Evolutionary conservation across 371 early-diverging fungal species (phyloP), one percentile per base, ranked within the genome.

Genomic region (Mucor lusitanicus): DNA sequence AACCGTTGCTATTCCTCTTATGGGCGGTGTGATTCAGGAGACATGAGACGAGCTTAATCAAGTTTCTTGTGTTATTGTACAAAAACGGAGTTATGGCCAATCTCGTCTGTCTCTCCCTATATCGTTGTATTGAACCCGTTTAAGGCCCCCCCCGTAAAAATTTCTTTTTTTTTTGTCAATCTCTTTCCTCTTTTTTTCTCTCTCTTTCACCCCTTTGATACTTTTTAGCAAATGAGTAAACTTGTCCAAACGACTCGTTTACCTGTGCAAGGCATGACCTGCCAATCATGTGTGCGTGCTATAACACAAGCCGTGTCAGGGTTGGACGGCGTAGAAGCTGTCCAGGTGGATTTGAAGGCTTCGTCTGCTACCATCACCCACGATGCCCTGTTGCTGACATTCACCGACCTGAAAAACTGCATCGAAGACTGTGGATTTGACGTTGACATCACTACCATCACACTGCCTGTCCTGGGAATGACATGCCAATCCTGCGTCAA

Each of bases 401-500:
- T 72, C 71, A 39, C 48, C 7, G 64, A 71, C 5, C 78, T 83
- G 44, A 72, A 74, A 12, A 70, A 78, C 25, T 68, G 65, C 8
- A 77, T 83, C 25, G 90, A 75, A 60, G 70, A 75, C 6, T 72
- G 76, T 48, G 76, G 75, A 39, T 74, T 74, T 27, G 69, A 71
- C 28, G 68, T 74, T 4, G 27, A 50, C 19, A 67, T 63, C n/a
- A 72, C 74, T 0, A 75, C 67, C 1, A 57, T 79, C 15, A 70
- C 61, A 19, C 67, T 87, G 23, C 78, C 82, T 40, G 88, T 95
- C 28, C 53, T 81, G 27, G 95, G 95, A 17, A 95, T 95, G 95
- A 94, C 93, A 15, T 95, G 95, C 77, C 84, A 89, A 58, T 92
- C 93, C 15, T 95, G 95, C 67, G 94, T 94, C 7, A 81, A 32